Base-by-base conservation (phyloP, 805 yeast genomes). In the Saccharomycopsis fodiens region DNA sequence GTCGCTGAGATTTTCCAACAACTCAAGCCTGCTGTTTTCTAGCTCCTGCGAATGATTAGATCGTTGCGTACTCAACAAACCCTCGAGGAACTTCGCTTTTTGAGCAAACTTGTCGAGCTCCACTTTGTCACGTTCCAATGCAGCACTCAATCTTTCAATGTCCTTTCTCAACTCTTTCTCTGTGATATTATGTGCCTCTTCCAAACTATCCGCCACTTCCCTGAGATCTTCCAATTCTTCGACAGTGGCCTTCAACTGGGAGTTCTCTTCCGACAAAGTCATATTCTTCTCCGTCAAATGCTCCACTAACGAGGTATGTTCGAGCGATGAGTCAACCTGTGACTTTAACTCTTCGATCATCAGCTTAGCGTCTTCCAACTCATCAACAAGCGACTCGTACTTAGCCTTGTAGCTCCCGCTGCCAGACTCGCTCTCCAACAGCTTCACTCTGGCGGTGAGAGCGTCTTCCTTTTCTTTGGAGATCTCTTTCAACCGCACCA, bases 191-290 rank as follows among this genome's bases (percentile, higher is more conserved):
- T 71, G 76, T 23, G 62, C 58, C 16, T 63, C 67, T 42, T 74
- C 78, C 30, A 77, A 55, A 39, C 73, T 74, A 35, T 61, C 65
- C 45, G 78, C 77, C 12, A 79, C 55, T 25, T 66, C 68, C 45
- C 71, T 72, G 27, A 79, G 52, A 46, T 74, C 78, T 35, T 70
- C 73, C 19, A 75, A 56, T 34, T 74, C 79, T 1, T 60, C 55
- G 0, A 79, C 55, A 2, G 72, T 66, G 3, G 51, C 47, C 21
- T 62, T 59, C n/a, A 76, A 55, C 2, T 49, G 46, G 0, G 47
- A 40, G 2, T 76, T 59, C 36, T 66, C 59, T 3, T 55, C 56
- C 6, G 50, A 52, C 1, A 77, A 59, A n/a, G 55, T 59, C 2
- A 56, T 48, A 50, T 67, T 73, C 41, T 66, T 53, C 15, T 54